Evolutionary conservation across 805 yeast genomes (phyloP), one percentile per base, ranked within the genome.

Genomic region (Cyberlindnera mycetangii): DNA sequence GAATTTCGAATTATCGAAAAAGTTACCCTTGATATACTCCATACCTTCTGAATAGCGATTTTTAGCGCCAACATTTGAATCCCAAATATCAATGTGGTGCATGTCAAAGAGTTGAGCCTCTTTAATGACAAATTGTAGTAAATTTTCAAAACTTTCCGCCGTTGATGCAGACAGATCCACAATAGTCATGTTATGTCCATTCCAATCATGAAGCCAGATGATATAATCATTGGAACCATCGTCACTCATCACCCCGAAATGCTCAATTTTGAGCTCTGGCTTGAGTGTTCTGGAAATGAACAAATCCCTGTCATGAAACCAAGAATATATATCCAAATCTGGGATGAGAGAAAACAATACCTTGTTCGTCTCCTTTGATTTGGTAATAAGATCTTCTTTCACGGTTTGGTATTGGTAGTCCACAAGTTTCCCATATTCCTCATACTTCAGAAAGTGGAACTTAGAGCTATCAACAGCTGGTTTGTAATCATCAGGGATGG

Each of bases 131-230:
- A 64, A 52, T 1, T 53, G 54, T 2, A 67, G 25, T 20, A 74
- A 53, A 20, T 57, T 47, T 8, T 56, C 51, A 22, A 68, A 50
- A 7, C 56, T 52, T 2, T 54, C 51, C 4, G 62, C 30, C 1
- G 48, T 38, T 0, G 54, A 44, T 8, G 49, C 45, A n/a, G 44
- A 34, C 4, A 58, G 4, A 12, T 45, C 37, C 8, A 52, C 14
- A 7, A 71, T 52, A 2, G 62, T 50, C 27, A 71, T 47, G 7
- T 52, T 35, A 25, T 59, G 51, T 12, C 49, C 63, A 37, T 59
- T 61, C 70, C 73, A 71, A 35, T 71, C 71, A 42, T 70, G 74
- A 36, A 62, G 65, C 79, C 79, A 77, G 14, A 71, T 51, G 8
- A 71, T 57, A 50, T 70, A 75, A 18, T 69, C 65, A 6, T 46